Percentiles rank a stretch among this genome's conserved stretches.
These are phyloP conservation scores for Pseudozyma sp. DNA, from an alignment of 1,284 basidiomycete species.

Conservation along the genomic window DNA sequence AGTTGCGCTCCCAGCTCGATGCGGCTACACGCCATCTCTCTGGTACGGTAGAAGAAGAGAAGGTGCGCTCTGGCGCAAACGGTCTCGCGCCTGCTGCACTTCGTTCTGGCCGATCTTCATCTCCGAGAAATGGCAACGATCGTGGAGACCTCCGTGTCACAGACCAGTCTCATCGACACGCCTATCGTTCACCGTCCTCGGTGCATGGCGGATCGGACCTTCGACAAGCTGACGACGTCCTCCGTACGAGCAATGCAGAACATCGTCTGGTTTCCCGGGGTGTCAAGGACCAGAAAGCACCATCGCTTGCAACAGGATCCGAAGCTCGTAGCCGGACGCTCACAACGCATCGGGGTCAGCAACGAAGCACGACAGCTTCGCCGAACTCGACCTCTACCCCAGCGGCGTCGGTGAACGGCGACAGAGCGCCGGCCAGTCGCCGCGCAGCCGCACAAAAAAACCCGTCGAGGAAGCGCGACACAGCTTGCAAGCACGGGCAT, in stretches of 20 bases:
- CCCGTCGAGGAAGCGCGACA: constrained; percentile 46
- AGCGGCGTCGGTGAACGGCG: constrained; percentile 1
- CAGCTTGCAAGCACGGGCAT: constrained; percentile 25
- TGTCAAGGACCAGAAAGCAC: neutral
- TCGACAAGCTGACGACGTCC: constrained; percentile 5
- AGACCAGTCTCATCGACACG: neutral
- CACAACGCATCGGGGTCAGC: neutral
- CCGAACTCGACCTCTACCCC: neutral
- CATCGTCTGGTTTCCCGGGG: neutral
- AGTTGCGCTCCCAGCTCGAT: constrained; percentile 41
- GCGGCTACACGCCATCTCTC: constrained; percentile 24
- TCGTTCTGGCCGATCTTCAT: neutral
- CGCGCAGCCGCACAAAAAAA: constrained; percentile 50
- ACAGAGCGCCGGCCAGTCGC: constrained; percentile 12
- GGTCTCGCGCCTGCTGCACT: constrained; percentile 6
- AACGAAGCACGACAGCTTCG: neutral
- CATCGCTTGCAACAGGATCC: neutral
- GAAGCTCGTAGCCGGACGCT: constrained; percentile 6
- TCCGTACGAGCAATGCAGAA: neutral
- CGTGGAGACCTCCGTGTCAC: neutral
- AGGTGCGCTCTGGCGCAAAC: constrained; percentile 2
- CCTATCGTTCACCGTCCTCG: constrained; percentile 13
- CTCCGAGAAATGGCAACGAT: neutral
- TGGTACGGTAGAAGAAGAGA: neutral
- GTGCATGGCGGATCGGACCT: constrained; percentile 8